These are phyloP conservation scores for Chrysoporthe puriensis DNA, from an alignment of 2,329 filamentous ascomycete genomes.

Conservation along the genomic window DNA sequence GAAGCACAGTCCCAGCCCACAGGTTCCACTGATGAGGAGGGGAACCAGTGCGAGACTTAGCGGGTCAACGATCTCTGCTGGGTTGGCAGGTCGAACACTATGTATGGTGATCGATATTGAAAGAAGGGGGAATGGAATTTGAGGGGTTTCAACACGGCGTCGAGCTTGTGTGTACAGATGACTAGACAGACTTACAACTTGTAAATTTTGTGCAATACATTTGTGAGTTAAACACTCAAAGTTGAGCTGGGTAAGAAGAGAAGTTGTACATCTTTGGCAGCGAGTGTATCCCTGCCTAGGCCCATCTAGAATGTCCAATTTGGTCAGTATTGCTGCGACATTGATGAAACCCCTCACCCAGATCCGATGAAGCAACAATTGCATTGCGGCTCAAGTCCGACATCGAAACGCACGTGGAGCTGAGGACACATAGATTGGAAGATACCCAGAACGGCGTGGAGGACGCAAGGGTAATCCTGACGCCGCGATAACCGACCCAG, in stretches of 20 bases:
- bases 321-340: not conserved
- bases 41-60: not conserved
- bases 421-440: not conserved
- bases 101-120: not conserved
- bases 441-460: not conserved
- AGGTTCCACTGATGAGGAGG: not conserved
- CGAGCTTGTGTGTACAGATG: not conserved
- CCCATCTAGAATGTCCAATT: not conserved
- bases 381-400: not conserved
- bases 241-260: not conserved
- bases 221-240: not conserved
- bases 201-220: not conserved
- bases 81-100: not conserved
- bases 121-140: not conserved
- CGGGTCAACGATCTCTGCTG: not conserved
- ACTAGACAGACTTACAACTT: not conserved
- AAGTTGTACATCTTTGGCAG: not conserved
- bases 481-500: not conserved
- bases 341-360: not conserved
- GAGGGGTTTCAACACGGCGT: not conserved
- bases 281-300: not conserved
- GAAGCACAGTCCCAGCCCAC: not conserved
- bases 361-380: not conserved
- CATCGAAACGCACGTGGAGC: not conserved
- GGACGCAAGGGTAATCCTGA: not conserved